Percentiles rank a stretch among this genome's conserved stretches.
These are phyloP conservation scores for slime mould (Dictyostelium discoideum) DNA, from an alignment of 78 protist species.

Conservation along the genomic window dicty_2.7 NC_007088.5:2591501-2592000, in stretches of 20 bases:
- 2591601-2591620: neutral
- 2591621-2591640: neutral
- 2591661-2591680: neutral
- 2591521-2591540: slow-evolving; percentile 21
- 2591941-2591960: slow-evolving; percentile 4
- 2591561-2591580: neutral
- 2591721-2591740: slow-evolving; percentile 35
- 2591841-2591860: neutral
- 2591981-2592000: slow-evolving; percentile 39
- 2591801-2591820: slow-evolving; percentile 34
- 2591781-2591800: slow-evolving; percentile 12
- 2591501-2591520: neutral
- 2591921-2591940: slow-evolving; percentile 7
- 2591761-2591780: slow-evolving; percentile 36
- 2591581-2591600: neutral
- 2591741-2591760: slow-evolving; percentile 16
- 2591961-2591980: slow-evolving; percentile 1
- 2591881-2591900: neutral
- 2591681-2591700: slow-evolving; percentile 29
- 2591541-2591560: slow-evolving; percentile 4
- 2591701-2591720: slow-evolving; percentile 31
- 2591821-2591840: neutral
- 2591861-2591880: slow-evolving; percentile 40
- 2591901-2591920: neutral
- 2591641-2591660: neutral